Evolutionary conservation across 176 grass and related monocot species (phyloP).

Genomic region (Alloteropsis semialata): DNA sequence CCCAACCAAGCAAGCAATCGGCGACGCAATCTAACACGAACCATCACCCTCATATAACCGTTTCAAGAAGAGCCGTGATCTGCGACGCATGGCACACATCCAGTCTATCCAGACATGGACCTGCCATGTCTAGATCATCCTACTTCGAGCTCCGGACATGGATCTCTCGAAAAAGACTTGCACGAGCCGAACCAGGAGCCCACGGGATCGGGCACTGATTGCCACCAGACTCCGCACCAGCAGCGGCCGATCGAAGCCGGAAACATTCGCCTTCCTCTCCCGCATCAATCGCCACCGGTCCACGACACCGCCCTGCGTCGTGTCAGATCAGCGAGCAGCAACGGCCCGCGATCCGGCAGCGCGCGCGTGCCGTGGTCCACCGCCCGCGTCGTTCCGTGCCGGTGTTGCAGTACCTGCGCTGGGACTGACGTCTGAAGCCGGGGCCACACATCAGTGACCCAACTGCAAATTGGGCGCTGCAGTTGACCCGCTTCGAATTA

Average conservation of each 20-base stretch:
- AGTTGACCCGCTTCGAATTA: neutral
- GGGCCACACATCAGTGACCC: too few species aligned
- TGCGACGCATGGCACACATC: neutral
- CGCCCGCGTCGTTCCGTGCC: neutral
- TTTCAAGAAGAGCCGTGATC: neutral
- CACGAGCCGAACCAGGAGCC: neutral
- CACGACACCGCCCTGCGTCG: neutral
- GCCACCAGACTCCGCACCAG: neutral
- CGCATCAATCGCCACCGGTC: neutral
- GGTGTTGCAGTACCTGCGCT: neutral
- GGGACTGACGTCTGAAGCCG: too few species aligned
- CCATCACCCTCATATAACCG: too few species aligned
- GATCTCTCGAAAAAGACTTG: neutral
- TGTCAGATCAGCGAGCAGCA: neutral
- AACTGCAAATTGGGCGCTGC: too few species aligned
- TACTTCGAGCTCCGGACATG: neutral
- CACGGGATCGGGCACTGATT: neutral
- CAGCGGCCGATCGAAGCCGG: neutral
- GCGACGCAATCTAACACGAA: neutral
- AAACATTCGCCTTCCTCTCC: neutral
- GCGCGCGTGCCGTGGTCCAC: constrained; percentile 1
- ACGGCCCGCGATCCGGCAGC: neutral
- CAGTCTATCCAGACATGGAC: too few species aligned
- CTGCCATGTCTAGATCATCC: neutral
- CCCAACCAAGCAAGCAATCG: neutral